These are phyloP conservation scores for Hanseniaspora taiwanica DNA, from an alignment of 805 yeast species.

Conservation along the genomic window DNA sequence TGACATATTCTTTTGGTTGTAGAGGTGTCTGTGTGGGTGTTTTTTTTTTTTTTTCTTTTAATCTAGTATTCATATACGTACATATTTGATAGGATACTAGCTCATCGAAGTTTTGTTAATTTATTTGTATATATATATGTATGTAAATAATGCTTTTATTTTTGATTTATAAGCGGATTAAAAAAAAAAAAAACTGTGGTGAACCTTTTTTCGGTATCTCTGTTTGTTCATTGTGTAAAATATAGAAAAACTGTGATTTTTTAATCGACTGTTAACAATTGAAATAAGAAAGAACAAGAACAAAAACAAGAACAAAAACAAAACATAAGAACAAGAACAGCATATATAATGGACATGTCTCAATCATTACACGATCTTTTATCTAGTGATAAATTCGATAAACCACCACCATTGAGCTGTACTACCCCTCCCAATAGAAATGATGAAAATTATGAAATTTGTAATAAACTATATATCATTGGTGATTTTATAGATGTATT, in stretches of 20 bases:
- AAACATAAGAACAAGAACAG: neutral
- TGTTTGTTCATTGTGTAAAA: neutral
- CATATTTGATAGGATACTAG: too few relatives aligned
- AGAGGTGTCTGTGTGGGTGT: too few relatives aligned
- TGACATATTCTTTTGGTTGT: too few relatives aligned
- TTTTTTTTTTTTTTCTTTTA: neutral
- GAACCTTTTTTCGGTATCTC: neutral
- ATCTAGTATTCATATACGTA: neutral
- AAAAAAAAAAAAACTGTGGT: too few relatives aligned
- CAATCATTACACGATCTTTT: slow-evolving; percentile 1
- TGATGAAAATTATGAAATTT: neutral
- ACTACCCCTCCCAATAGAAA: neutral
- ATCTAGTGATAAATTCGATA: slow-evolving; percentile 1
- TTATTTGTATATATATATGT: neutral
- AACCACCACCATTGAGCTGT: neutral
- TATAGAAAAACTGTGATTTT: too few relatives aligned
- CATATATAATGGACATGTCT: neutral
- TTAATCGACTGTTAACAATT: too few relatives aligned
- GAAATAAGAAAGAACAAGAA: too few relatives aligned
- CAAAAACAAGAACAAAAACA: neutral
- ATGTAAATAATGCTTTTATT: neutral
- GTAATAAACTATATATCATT: neutral
- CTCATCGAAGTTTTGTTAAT: too few relatives aligned
- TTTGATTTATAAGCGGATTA: neutral
- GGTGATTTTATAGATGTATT: neutral